These are phyloP conservation scores for Euclidium syriacum DNA, from an alignment of 345 rosid species.

Conservation along the genomic window DNA sequence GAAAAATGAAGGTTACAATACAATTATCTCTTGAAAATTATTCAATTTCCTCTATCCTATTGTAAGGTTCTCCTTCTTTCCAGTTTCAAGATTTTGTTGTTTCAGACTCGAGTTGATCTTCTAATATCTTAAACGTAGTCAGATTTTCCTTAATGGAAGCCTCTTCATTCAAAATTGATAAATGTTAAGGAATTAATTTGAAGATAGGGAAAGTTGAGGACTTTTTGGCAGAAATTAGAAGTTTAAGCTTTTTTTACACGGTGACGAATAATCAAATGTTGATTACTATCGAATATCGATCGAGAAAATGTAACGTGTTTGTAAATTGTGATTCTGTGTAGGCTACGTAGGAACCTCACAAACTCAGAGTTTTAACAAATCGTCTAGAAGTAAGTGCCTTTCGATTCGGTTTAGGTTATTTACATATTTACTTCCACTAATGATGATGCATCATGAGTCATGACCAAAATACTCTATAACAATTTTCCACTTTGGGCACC, in stretches of 20 bases:
- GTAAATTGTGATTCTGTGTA: neutral
- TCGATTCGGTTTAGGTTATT: neutral
- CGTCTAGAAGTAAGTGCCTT: neutral
- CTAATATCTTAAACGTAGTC: neutral
- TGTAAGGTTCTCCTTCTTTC: no score
- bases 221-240: neutral
- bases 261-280: neutral
- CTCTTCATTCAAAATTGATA: neutral
- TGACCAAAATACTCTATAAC: neutral
- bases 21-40: no score
- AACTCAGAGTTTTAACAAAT: neutral
- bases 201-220: neutral
- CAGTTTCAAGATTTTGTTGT: no score
- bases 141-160: neutral
- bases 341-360: neutral
- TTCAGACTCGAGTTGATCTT: neutral
- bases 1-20: neutral
- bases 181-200: no score
- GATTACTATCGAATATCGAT: no score
- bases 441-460: no score
- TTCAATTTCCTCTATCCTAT: no score
- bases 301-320: neutral
- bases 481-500: neutral
- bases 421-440: neutral
- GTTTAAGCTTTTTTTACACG: neutral